Evolutionary conservation across 805 yeast genomes (phyloP), one percentile per base, ranked within the genome.

Genomic region (Ogataea glucozyma): DNA sequence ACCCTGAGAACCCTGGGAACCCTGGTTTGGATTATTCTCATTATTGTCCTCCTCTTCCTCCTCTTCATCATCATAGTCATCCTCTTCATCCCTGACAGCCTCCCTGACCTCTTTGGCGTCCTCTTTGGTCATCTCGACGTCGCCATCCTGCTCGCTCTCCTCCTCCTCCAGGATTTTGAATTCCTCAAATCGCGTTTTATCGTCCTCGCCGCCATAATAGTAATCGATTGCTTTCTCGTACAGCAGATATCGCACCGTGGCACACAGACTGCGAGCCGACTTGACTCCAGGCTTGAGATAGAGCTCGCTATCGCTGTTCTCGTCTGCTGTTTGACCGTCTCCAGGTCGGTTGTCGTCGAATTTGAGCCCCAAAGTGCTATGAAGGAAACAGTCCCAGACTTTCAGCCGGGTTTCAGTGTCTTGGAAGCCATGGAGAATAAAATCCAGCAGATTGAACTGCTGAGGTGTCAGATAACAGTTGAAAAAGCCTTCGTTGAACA

Each of bases 201-300:
- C 26, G 3, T 21, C 17, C 7, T 41, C 40, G 9, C 49, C 52
- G 20, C 41, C 46, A 31, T 39, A 61, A 19, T 47, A 56, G 36
- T 54, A 59, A 35, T 79, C 83, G 8, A 80, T 71, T 16, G 84
- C 89, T 57, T 77, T 80, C 53, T 85, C 90, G 79, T 87, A 85
- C 18, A 85, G 65, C 10, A 84, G 71, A 51, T 83, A 84, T 49
- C 91, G 68, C 17, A 84, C 64, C 48, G 78, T 84, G 36, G 84
- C 66, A 5, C 88, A 83, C 31, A 85, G 48, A 61, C 80, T 66
- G 59, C 83, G 70, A 1, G 77, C 66, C 7, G 78, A 70, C 11
- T 67, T 70, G 8, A 62, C 49, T 1, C 80, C 80, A 22, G 67
- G 75, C 59, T 64, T 74, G 44, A 70, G 64, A 46, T 66, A 78